Evolutionary conservation across 805 yeast species (phyloP).

Genomic region (Tanozyma kutaoensis): DNA sequence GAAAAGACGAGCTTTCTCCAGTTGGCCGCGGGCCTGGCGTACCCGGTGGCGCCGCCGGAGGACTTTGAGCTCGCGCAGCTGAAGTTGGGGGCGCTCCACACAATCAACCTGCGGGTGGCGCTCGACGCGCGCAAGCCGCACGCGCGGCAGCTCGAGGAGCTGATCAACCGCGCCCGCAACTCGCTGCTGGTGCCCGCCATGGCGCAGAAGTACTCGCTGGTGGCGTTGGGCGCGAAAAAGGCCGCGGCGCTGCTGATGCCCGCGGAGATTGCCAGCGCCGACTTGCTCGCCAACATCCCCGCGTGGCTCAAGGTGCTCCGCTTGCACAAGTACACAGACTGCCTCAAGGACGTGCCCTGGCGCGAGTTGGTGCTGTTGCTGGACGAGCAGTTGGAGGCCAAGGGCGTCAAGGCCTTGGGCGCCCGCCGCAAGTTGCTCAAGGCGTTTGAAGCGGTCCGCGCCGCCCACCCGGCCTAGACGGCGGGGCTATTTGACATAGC

Average conservation of each 20-base stretch:
- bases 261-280: constrained; percentile 23
- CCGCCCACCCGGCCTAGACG: too few species aligned
- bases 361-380: constrained; percentile 55
- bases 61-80: constrained; percentile 25
- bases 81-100: constrained; percentile 54
- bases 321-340: constrained; percentile 87
- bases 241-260: constrained; percentile 33
- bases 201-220: constrained; percentile 7
- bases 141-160: constrained; percentile 10
- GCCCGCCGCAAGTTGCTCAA: constrained; percentile 89
- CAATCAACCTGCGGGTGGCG: constrained; percentile 45
- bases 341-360: constrained; percentile 69
- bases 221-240: neutral
- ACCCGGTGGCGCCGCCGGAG: constrained; percentile 4
- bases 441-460: constrained; percentile 80
- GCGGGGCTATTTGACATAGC: too few species aligned
- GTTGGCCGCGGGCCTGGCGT: constrained; percentile 11
- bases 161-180: constrained; percentile 21
- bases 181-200: constrained; percentile 23
- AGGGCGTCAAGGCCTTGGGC: constrained; percentile 90
- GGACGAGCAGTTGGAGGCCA: constrained; percentile 55
- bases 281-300: constrained; percentile 64
- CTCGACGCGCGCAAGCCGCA: constrained; percentile 17
- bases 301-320: constrained; percentile 85
- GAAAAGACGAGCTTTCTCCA: constrained; percentile 32